Base-by-base conservation (phyloP, 768 basidiomycete species). In the Tubosaeta sp. region DNA sequence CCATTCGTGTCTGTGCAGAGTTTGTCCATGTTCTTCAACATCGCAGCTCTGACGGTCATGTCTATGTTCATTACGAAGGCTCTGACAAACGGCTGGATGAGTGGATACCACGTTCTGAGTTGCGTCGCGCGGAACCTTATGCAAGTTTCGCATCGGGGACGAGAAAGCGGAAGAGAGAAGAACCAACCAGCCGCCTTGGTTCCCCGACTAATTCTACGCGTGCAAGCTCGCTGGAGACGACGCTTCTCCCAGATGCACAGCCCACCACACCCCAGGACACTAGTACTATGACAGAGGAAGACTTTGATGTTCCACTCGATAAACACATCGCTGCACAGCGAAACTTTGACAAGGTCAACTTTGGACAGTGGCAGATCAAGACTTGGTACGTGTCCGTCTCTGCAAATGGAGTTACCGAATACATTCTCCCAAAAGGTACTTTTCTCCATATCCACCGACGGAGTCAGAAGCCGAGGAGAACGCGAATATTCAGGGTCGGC, bases 341-440 rank as follows among this genome's bases (percentile, higher is more conserved):
- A 53, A 96, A 94, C 65, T 92, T 94, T 63, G 90, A 93, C 53
- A 82, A 80, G 60, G 90, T 94, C 55, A 79, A 83, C 60, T 91
- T 93, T 69, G 90, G 90, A 39, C 75, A 83, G 24, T 94, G 87
- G 82, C 78, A 87, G 65, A 89, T 96, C 60, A 86, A 84, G 65
- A 91, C 92, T 9, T 94, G 93, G 93, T 92, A 58, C 58, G 83
- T 73, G 41, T 41, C 39, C 39, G 39, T 53, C 38, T 38, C 39
- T 55, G 19, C 42, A 4, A 35, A 38, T 22, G 19, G 40, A 12
- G 18, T 48, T 18, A 18, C 40, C 47, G 31, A 27, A 52, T 21
- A 41, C 12, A 16, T 18, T 25, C 29, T 27, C 47, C 16, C 8
- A 36, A 5, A 55, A 94, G 93, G 90, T 94, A 94, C 71, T 93